Evolutionary conservation across 805 yeast genomes (phyloP).

Genomic region (Schwanniomyces occidentalis): DNA sequence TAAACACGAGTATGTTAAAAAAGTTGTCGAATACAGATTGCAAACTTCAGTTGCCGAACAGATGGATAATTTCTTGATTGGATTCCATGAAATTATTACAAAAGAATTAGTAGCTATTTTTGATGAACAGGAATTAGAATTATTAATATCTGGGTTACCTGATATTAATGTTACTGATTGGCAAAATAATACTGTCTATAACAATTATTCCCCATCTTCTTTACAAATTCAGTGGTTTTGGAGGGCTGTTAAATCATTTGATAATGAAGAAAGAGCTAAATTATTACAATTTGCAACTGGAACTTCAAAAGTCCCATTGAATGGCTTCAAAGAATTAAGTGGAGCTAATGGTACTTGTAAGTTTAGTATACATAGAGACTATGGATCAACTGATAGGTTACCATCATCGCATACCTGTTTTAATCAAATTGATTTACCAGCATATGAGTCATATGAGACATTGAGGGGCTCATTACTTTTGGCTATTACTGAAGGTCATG

Average conservation of each 20-base stretch:
- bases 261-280: constrained; percentile 90
- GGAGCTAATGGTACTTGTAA: constrained; percentile 86
- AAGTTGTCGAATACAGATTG: constrained; percentile 83
- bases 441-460: constrained; percentile 85
- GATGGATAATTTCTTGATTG: constrained; percentile 78
- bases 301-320: constrained; percentile 91
- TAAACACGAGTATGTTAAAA: constrained; percentile 83
- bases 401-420: constrained; percentile 98
- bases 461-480: constrained; percentile 75
- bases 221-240: constrained; percentile 95
- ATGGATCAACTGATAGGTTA: constrained; percentile 78
- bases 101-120: constrained; percentile 80
- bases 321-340: constrained; percentile 86
- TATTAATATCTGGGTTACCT: constrained; percentile 91
- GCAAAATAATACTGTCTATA: constrained; percentile 81
- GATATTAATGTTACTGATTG: constrained; percentile 96
- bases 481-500: constrained; percentile 93
- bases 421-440: constrained; percentile 92
- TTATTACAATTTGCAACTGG: constrained; percentile 95
- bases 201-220: constrained; percentile 78
- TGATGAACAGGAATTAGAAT: constrained; percentile 93
- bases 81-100: constrained; percentile 89
- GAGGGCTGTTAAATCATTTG: constrained; percentile 96
- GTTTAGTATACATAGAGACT: constrained; percentile 87
- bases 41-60: constrained; percentile 84